Percentiles rank a stretch among this genome's conserved stretches.
Evolutionary conservation across 108 stramenopile genomes (phyloP).

Genomic region (Cyclotella atomus): DNA sequence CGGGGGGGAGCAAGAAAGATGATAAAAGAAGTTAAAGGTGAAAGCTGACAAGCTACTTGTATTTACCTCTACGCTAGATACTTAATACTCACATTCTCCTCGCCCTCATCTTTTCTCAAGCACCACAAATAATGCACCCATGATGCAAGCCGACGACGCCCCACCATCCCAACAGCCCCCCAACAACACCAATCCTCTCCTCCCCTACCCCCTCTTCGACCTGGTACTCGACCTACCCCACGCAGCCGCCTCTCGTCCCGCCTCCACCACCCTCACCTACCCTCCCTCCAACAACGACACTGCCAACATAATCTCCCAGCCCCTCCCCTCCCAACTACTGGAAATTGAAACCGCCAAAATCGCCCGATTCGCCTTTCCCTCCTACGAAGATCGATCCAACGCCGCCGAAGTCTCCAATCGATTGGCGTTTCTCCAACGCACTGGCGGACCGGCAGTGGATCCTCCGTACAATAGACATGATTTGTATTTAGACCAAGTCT

Average conservation of each 20-base stretch:
- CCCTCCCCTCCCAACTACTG: slow-evolving; percentile 6
- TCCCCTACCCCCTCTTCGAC: slow-evolving; percentile 41
- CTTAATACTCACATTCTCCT: too few species aligned
- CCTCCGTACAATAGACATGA: slow-evolving; percentile 36
- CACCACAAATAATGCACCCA: slow-evolving; percentile 1
- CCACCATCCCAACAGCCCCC: slow-evolving; percentile 21
- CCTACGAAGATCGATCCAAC: slow-evolving; percentile 43
- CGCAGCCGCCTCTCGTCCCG: slow-evolving; percentile 24
- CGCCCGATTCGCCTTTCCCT: slow-evolving; percentile 46
- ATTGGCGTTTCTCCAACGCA: background rate
- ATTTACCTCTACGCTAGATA: too few species aligned
- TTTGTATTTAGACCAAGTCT: slow-evolving; percentile 26
- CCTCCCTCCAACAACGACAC: slow-evolving; percentile 10
- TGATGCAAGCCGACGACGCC: slow-evolving; percentile 33
- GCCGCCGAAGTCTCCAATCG: slow-evolving; percentile 28
- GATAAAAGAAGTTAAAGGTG: too few species aligned
- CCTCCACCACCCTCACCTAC: slow-evolving; percentile 9
- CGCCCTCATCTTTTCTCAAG: too few species aligned
- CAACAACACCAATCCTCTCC: slow-evolving; percentile 14
- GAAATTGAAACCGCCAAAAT: slow-evolving; percentile 28
- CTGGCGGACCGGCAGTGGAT: slow-evolving; percentile 1
- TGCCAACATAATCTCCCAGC: slow-evolving; percentile 9
- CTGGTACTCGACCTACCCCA: slow-evolving; percentile 38
- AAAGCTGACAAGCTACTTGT: too few species aligned
- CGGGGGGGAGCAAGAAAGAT: too few species aligned